Conservation (phyloP, 192 early-diverging fungal genomes). For the Mortierella antarctica region DNA sequence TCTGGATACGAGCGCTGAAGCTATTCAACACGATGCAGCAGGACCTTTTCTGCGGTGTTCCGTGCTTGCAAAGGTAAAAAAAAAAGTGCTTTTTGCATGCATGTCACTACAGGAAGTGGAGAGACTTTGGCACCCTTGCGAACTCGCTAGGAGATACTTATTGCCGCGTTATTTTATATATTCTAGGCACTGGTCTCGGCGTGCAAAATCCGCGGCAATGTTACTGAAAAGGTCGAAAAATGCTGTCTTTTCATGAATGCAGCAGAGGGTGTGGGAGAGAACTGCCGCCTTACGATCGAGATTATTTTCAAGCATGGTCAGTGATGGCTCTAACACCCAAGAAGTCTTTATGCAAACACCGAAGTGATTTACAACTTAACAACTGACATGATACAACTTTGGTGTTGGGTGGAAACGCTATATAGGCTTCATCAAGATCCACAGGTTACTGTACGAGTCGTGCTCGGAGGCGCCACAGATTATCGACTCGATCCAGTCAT, state of each 20-base stretch:
- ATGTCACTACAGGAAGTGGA: not conserved
- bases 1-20: conserved; percentile 35
- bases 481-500: conserved; percentile 15
- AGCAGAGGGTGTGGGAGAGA: conserved; percentile 43
- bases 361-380: not conserved
- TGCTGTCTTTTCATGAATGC: conserved; percentile 34
- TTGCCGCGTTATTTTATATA: not conserved
- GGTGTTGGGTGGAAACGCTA: too few relatives aligned
- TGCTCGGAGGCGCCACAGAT: conserved; percentile 28
- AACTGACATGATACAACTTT: not conserved
- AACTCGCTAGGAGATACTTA: too few relatives aligned
- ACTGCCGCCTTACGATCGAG: conserved; percentile 38
- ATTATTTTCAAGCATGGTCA: conserved; percentile 44
- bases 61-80: conserved; percentile 31
- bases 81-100: not conserved
- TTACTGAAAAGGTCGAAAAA: conserved; percentile 41
- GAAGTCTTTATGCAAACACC: not conserved
- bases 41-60: conserved; percentile 43
- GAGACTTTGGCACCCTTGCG: not conserved
- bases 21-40: conserved; percentile 16
- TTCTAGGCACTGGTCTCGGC: conserved; percentile 43
- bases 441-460: conserved; percentile 43
- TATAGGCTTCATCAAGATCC: conserved; percentile 48
- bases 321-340: not conserved
- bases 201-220: conserved; percentile 38